Conservation (phyloP, 148 eudicot species). For the Nyssa sinensis region DNA sequence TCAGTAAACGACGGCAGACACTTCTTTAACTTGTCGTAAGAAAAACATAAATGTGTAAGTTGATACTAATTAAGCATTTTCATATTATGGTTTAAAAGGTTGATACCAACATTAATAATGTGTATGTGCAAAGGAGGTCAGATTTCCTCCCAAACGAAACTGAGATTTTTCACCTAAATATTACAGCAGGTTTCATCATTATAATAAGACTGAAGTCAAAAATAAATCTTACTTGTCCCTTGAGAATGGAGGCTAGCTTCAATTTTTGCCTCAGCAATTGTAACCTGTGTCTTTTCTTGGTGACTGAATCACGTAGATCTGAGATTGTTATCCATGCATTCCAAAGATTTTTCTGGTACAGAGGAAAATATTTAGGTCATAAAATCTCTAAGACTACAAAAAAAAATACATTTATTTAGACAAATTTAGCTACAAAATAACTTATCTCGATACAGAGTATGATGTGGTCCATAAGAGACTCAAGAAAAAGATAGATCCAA, state of each 20-base stretch:
- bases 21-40: background rate
- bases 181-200: constrained; percentile 1
- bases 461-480: no score
- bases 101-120: background rate
- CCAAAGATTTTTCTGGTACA: constrained; percentile 81
- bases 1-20: background rate
- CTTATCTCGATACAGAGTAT: background rate
- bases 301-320: constrained; percentile 85
- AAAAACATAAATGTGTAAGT: background rate
- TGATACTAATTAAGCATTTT: background rate
- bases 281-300: constrained; percentile 68
- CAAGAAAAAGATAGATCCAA: no score
- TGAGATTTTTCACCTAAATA: constrained; percentile 3
- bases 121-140: background rate
- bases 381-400: background rate
- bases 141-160: background rate
- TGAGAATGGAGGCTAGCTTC: constrained; percentile 81
- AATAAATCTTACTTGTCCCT: constrained; percentile 66
- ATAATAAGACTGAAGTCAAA: constrained; percentile 8
- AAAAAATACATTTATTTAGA: background rate
- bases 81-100: background rate
- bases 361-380: constrained; percentile 15
- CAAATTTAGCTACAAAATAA: background rate
- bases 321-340: constrained; percentile 90
- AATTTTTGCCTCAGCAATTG: constrained; percentile 82